Evolutionary conservation across 1,284 basidiomycete genomes (phyloP).

Genomic region (Spongiforma sp.): DNA sequence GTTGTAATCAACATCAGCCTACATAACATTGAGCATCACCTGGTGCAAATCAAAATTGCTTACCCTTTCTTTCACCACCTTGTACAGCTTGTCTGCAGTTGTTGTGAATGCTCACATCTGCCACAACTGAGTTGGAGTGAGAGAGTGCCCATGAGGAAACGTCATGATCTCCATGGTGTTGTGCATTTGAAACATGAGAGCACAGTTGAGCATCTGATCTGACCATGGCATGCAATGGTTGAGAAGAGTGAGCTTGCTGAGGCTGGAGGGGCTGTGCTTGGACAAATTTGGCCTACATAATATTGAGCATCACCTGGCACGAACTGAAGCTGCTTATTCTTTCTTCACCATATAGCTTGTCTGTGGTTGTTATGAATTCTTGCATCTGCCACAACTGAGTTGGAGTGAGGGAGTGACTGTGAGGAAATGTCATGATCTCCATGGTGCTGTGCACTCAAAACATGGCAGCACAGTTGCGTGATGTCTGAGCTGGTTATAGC

Average conservation of each 20-base stretch:
- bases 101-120: neutral
- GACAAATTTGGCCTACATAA: neutral
- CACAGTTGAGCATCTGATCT: neutral
- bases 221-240: too few species aligned
- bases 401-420: neutral
- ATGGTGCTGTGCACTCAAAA: neutral
- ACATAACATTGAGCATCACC: neutral
- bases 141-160: neutral
- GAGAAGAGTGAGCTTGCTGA: too few species aligned
- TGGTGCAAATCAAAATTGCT: neutral
- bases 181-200: neutral
- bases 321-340: neutral
- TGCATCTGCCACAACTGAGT: neutral
- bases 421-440: neutral
- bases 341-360: neutral
- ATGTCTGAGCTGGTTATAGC: too few species aligned
- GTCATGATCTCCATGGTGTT: neutral
- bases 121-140: neutral
- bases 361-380: neutral
- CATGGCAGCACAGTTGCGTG: neutral
- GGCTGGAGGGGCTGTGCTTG: too few species aligned
- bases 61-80: neutral
- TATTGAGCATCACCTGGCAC: neutral
- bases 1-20: neutral
- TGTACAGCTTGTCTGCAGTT: neutral